Base-by-base conservation (phyloP, 2,329 filamentous ascomycete species). In the Cordyceps sp. region DNA sequence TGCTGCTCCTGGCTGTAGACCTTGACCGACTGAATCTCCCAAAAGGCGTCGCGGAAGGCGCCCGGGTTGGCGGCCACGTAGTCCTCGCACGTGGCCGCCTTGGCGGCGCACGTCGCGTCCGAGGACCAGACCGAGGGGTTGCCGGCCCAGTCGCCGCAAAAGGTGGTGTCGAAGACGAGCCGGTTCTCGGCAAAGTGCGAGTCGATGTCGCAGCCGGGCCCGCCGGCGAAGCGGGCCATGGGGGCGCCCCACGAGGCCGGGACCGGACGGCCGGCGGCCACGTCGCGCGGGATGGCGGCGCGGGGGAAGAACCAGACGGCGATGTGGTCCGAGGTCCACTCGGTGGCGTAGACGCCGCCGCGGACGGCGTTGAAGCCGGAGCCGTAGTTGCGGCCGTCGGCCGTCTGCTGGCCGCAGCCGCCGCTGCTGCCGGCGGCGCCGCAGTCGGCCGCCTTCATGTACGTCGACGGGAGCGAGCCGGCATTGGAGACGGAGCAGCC, bases 91-190 rank as follows among this genome's bases (percentile, higher is more conserved):
- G 73, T 75, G 25, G 54, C 38, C 0, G 72, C 79, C 41, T 71
- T 61, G 26, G 64, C 55, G 2, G 64, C 55, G 52, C 80, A 86
- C 27, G 66, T 63, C 5, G 54, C 38, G 37, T 74, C 64, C 21
- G 51, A 46, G 30, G 47, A 45, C 77, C 79, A 93, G 22, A 75
- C 71, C 4, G 40, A 35, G 12, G 42, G 33, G 26, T 59, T 50
- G 17, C 82, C 82, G 7, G 85, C 85, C 85, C 85, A 93, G 47
- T 78, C 71, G 15, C 86, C 86, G 53, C 86, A 94, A 52, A 93
- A 83, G 6, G 79, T 80, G 1, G 76, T 90, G 55, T 88, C 73
- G 53, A 90, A 76, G 39, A 88, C 69, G 39, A 94, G 73, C 43
- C 77, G 69, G 58, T 93, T 69, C 37, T 78, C 55, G 37, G 59